Evolutionary conservation across 225 moss, liverwort and hornwort species (phyloP), one percentile per base, ranked within the genome.

Genomic region (Physcomitrium patens): DNA sequence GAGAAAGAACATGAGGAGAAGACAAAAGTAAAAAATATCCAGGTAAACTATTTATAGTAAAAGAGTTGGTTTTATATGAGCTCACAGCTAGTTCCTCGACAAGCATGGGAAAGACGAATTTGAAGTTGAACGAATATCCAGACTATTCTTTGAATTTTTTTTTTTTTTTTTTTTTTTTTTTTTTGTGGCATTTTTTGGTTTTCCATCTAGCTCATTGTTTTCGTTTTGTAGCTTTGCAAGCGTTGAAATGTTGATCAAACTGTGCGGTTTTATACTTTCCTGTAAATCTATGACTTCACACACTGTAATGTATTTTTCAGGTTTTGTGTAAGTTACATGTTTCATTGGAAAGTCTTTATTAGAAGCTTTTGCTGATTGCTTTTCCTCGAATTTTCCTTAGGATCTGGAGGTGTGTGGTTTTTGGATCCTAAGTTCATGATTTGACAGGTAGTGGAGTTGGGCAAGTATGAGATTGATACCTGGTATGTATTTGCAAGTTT

Each of bases 381-480:
- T 45, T 83, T 72, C 41, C n/a, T 73, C 43, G 63, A 79, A 57
- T 72, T 50, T 63, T 76, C 18, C 23, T 58, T 83, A 76, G 69
- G 68, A 69, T 69, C 60, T 73, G 64, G 72, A 65, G 50, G 49
- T 68, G 71, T 82, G 63, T 80, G 73, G 68, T 69, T 73, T 60
- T 41, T 73, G 73, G 69, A 37, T 80, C 69, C 70, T 77, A 80
- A 80, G 66, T 77, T 74, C 74, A 56, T 80, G 74, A 31, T 83
- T 82, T 83, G 72, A 74, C 91, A 96, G 96, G 92, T 94, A 63
- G 96, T 96, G 78, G 96, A 96, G 85, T 86, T 96, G 49, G 96
- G 96, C 75, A 94, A 87, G 78, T 94, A 94, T 76, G 96, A 96
- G 76, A 96, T 96, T 75, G 94, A 94, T 71, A 89, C 96, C 60